Base-by-base conservation (phyloP, 2,329 filamentous ascomycete genomes). In the Aspergillus sp. region DNA sequence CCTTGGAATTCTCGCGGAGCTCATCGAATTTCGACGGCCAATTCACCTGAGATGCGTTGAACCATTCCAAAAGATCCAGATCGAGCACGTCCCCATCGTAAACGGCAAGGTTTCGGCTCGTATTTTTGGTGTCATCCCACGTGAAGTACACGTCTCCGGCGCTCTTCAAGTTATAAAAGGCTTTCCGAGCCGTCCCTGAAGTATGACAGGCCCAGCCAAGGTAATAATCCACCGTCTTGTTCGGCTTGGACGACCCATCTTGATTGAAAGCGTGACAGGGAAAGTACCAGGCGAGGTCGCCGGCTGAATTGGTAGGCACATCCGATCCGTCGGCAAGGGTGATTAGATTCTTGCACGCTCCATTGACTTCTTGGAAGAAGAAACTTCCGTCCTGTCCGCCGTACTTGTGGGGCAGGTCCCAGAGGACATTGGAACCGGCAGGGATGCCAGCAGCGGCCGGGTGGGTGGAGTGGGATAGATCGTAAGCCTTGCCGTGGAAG, bases 351-450 rank as follows among this genome's bases (percentile, higher is more conserved):
- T 98, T 99, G 84, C 95, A 99, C 64, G 90, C 91, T 51, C 95
- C 96, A 69, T 99, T 99, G 76, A 99, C 95, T 67, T 98, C 96
- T 75, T 99, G 95, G 79, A 99, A 99, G 72, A 99, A 80, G 74
- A 99, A 99, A 72, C 93, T 98, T 60, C 91, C 94, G 73, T 99
- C 96, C 76, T 91, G 85, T n/a, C 93, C 95, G 58, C 88, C 89
- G 69, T 94, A 87, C 72, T 91, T 91, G 67, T 89, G 85, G 1
- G 89, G 84, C n/a, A 96, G 80, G 73, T 97, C 92, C 71, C 87
- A 98, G 13, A 99, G 81, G 23, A 99, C 88, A 70, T 98, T 97
- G 25, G 90, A 82, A 30, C 84, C 85, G 2, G 81, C 74, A 0
- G 90, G 86, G 66, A 99, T 91, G 38, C 93, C 93, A 64, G 87